Percentiles rank a stretch among this genome's conserved stretches.
phyloP scores from a whole-genome alignment of 2,329 filamentous ascomycete species.

The Westerdykella ornata region DNA sequence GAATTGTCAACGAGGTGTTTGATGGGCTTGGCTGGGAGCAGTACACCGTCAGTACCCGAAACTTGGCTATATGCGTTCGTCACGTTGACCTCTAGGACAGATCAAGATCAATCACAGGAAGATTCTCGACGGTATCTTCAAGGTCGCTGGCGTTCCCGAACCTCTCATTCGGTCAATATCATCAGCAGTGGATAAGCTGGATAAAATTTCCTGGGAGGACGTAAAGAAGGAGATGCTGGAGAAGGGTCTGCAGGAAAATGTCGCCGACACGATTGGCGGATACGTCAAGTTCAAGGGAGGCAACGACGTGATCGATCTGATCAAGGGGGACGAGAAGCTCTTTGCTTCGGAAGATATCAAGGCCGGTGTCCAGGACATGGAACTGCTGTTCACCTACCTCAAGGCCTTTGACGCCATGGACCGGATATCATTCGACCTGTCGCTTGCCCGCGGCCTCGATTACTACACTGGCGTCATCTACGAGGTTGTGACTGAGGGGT shows the following conservation, averaged over 20 bases:
- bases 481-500: conserved; percentile 78
- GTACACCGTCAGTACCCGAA: conserved; percentile 47
- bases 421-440: conserved; percentile 80
- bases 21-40: conserved; percentile 67
- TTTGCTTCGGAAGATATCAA: conserved; percentile 67
- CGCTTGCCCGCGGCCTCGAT: conserved; percentile 82
- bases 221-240: conserved; percentile 90
- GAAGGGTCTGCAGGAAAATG: conserved; percentile 68
- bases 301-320: conserved; percentile 63
- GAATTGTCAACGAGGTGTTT: conserved; percentile 80
- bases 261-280: conserved; percentile 81
- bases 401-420: conserved; percentile 67
- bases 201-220: conserved; percentile 85
- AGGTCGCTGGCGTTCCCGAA: conserved; percentile 78
- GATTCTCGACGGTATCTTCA: conserved; percentile 86
- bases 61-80: too few relatives aligned
- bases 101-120: conserved; percentile 96
- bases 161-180: conserved; percentile 87
- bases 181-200: conserved; percentile 90
- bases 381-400: conserved; percentile 72
- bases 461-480: conserved; percentile 90
- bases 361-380: conserved; percentile 74
- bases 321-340: conserved; percentile 62
- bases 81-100: too few relatives aligned
- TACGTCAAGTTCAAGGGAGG: conserved; percentile 75